Evolutionary conservation across 768 basidiomycete genomes (phyloP).

Genomic region (Termitomyces sp.): DNA sequence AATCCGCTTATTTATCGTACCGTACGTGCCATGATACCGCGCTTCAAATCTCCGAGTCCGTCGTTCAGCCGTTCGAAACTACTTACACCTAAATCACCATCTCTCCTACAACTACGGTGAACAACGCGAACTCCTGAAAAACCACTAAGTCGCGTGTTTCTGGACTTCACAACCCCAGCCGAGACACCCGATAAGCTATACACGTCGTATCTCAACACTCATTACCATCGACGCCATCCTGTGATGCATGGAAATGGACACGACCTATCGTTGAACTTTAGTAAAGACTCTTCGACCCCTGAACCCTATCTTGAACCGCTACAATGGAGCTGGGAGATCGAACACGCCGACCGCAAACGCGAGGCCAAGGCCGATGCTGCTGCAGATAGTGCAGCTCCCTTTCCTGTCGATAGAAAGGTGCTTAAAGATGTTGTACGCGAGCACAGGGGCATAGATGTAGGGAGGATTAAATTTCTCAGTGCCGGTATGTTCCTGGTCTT

Average conservation of each 20-base stretch:
- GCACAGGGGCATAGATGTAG: conserved; percentile 63
- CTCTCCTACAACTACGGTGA: not conserved
- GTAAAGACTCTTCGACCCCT: conserved; percentile 5
- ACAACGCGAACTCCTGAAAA: not conserved
- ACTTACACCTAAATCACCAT: conserved; percentile 6
- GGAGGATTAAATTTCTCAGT: conserved; percentile 68
- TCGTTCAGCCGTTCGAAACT: conserved; percentile 1
- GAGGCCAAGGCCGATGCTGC: conserved; percentile 65
- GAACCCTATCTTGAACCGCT: conserved; percentile 26
- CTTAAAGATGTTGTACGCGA: conserved; percentile 77
- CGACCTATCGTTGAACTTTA: conserved; percentile 15
- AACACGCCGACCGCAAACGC: conserved; percentile 64
- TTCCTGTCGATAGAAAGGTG: conserved; percentile 71
- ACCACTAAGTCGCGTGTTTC: not conserved
- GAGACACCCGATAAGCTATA: conserved; percentile 7
- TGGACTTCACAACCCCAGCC: not conserved
- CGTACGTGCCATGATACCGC: conserved; percentile 11
- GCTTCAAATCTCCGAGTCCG: conserved; percentile 11
- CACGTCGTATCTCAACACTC: not conserved
- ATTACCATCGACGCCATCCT: conserved; percentile 18
- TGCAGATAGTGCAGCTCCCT: conserved; percentile 59
- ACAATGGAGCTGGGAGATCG: conserved; percentile 69
- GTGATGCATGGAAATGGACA: conserved; percentile 31
- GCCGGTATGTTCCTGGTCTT: conserved; percentile 48
- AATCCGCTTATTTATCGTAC: conserved; percentile 15